Evolutionary conservation across 2,329 filamentous ascomycete species (phyloP).

Genomic region (Tympanopsis confertula): DNA sequence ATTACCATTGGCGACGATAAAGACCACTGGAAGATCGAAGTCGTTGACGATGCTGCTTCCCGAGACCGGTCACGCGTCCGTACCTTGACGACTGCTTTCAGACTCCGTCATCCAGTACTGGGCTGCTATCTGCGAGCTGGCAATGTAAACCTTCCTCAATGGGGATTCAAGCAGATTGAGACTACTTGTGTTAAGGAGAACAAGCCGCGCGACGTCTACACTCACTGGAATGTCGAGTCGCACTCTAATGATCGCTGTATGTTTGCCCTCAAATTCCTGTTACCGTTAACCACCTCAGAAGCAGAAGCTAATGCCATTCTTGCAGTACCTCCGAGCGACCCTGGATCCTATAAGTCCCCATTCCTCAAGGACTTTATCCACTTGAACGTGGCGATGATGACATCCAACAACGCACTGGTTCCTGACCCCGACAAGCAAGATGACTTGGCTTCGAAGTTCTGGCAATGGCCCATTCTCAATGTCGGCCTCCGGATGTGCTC

Average conservation of each 20-base stretch:
- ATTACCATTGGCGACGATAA: slow-evolving; percentile 91
- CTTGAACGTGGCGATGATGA: slow-evolving; percentile 99
- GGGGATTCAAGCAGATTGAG: slow-evolving; percentile 99
- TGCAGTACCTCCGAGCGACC: slow-evolving; percentile 74
- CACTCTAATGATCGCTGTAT: slow-evolving; percentile 87
- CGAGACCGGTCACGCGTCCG: slow-evolving; percentile 74
- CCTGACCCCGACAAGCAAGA: slow-evolving; percentile 98
- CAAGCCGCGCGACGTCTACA: slow-evolving; percentile 84
- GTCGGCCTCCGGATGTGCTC: slow-evolving; percentile 97
- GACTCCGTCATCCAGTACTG: slow-evolving; percentile 68
- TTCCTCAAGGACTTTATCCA: slow-evolving; percentile 98
- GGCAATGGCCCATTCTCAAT: slow-evolving; percentile 95
- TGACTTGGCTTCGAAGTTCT: slow-evolving; percentile 89
- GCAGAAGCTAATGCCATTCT: slow-evolving; percentile 2
- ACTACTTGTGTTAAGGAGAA: slow-evolving; percentile 89
- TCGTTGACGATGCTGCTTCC: slow-evolving; percentile 79
- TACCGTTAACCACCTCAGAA: slow-evolving; percentile 17
- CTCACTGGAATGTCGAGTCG: slow-evolving; percentile 97
- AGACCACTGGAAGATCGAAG: slow-evolving; percentile 92
- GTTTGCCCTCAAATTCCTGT: slow-evolving; percentile 20
- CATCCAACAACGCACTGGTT: slow-evolving; percentile 94
- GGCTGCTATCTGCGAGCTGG: slow-evolving; percentile 91
- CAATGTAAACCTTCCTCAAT: slow-evolving; percentile 92
- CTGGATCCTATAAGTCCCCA: slow-evolving; percentile 86
- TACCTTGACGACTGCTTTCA: slow-evolving; percentile 86